These are phyloP conservation scores for Yarrowia sp. DNA, from an alignment of 805 yeast genomes.

Conservation along the genomic window DNA sequence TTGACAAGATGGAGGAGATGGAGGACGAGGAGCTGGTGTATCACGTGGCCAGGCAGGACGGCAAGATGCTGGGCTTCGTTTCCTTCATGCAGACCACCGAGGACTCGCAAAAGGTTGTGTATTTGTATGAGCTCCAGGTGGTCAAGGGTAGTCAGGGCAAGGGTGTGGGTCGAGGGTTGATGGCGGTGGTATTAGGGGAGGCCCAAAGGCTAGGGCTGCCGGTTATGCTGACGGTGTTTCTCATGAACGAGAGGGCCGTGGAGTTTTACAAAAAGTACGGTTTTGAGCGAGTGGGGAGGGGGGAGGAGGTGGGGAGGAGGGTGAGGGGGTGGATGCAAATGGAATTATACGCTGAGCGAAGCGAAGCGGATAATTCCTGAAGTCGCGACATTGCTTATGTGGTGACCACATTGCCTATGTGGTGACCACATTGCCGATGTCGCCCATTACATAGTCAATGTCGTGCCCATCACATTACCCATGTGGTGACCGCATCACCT, in stretches of 20 bases:
- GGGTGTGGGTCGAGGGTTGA: constrained; percentile 44
- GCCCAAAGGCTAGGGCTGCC: constrained; percentile 12
- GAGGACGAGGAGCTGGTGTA: constrained; percentile 41
- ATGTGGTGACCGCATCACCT: too few relatives aligned
- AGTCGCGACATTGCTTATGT: not conserved
- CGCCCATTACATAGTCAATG: too few relatives aligned
- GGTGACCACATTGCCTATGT: not conserved
- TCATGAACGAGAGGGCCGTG: constrained; percentile 43
- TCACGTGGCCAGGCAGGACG: constrained; percentile 24
- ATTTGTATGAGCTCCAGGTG: constrained; percentile 48
- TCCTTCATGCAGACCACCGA: constrained; percentile 42
- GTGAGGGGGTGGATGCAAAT: constrained; percentile 39
- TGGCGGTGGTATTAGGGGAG: constrained; percentile 41
- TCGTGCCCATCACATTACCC: too few relatives aligned
- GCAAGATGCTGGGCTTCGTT: constrained; percentile 40
- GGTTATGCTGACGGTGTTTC: constrained; percentile 45
- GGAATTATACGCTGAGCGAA: not conserved
- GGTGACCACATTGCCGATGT: too few relatives aligned
- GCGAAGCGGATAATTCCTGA: too few relatives aligned
- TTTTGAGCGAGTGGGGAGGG: constrained; percentile 34
- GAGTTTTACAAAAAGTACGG: constrained; percentile 44
- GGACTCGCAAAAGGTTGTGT: constrained; percentile 41
- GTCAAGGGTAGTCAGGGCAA: constrained; percentile 40
- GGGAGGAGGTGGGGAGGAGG: not conserved
- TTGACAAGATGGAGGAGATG: constrained; percentile 45